A percentile compares a stretch with the other conserved stretches of the same genome.
phyloP scores from a whole-genome alignment of 2,329 filamentous ascomycete species.

The Trichoderma atrobrunneum region DNA sequence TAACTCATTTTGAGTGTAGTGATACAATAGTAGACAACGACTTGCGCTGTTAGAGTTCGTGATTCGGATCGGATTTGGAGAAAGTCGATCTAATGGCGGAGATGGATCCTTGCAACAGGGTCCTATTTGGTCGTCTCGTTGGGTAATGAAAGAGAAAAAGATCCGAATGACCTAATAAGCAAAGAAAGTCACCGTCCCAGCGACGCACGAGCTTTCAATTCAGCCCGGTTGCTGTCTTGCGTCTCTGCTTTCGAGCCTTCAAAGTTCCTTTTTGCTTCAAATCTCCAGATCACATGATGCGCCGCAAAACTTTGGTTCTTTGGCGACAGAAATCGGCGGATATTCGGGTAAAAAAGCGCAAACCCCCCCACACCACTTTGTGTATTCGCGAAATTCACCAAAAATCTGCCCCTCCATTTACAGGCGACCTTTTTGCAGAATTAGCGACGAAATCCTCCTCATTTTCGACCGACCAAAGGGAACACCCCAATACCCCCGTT shows the following conservation, averaged over 20 bases:
- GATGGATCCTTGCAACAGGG: background rate
- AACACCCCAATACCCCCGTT: background rate
- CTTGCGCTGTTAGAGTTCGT: background rate
- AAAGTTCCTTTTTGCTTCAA: slow-evolving; percentile 25
- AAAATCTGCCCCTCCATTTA: slow-evolving; percentile 43
- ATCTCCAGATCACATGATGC: slow-evolving; percentile 40
- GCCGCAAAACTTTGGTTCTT: background rate
- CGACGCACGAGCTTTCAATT: background rate
- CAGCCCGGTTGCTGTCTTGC: background rate
- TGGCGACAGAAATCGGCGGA: slow-evolving; percentile 30
- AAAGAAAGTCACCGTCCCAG: background rate
- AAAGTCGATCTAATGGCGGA: background rate
- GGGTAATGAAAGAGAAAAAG: background rate
- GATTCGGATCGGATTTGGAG: background rate
- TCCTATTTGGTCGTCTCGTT: background rate
- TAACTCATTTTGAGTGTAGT: slow-evolving; percentile 28
- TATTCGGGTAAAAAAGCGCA: slow-evolving; percentile 29
- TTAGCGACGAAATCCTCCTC: slow-evolving; percentile 3
- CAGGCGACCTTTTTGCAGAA: slow-evolving; percentile 28
- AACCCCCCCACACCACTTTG: slow-evolving; percentile 37
- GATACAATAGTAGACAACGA: background rate
- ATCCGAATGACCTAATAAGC: background rate
- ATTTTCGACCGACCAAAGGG: background rate
- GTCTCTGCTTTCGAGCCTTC: background rate
- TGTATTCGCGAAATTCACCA: slow-evolving; percentile 41